Base-by-base conservation (phyloP, 2,329 filamentous ascomycete species). In the Fusarium algeriense region DNA sequence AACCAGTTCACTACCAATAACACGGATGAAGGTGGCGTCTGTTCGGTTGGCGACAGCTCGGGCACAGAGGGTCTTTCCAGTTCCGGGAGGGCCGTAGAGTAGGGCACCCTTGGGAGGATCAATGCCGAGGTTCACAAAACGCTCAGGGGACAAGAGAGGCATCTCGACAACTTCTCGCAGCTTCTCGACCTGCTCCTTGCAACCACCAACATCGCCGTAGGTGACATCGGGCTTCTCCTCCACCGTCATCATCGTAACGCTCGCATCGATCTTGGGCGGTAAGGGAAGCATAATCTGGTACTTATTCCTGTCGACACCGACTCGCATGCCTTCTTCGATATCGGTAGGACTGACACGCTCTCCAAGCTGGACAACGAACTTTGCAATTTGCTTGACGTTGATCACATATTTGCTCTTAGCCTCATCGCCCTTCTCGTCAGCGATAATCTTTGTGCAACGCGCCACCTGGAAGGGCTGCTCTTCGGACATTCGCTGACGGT, bases 321-420 rank as follows among this genome's bases (percentile, higher is more conserved):
- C 96, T 75, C 96, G 91, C 96, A 99, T 99, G 73, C 96, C 96
- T 83, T 99, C 96, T 80, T 99, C 96, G 78, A 99, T 99, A 90
- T 99, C 96, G 75, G 96, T 98, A 53, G 96, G 96, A 79, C 93
- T 97, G 76, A 99, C 96, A 72, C 96, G 92, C 80, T 99, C 96
- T 76, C 96, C 96, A 56, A 99, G 90, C 83, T 98, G 96, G 73
- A 99, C 96, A 54, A 99, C 96, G 78, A 99, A 99, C 85, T 99
- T 99, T 79, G 96, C 96, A 78, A 99, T 99, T 83, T 99, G 96
- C 87, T 99, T 99, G 76, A 99, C 95, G 84, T 99, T 99, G 88
- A 99, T 99, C 78, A 99, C 95, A 86, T 99, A 99, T 90, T 98
- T 99, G 90, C 93, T 97, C 89, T 99, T 99, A 71, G 97, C 93